A percentile compares a stretch with the other conserved stretches of the same genome.
These are phyloP conservation scores for Linderina pennispora DNA, from an alignment of 192 early-diverging fungal genomes.

Conservation along the genomic window DNA sequence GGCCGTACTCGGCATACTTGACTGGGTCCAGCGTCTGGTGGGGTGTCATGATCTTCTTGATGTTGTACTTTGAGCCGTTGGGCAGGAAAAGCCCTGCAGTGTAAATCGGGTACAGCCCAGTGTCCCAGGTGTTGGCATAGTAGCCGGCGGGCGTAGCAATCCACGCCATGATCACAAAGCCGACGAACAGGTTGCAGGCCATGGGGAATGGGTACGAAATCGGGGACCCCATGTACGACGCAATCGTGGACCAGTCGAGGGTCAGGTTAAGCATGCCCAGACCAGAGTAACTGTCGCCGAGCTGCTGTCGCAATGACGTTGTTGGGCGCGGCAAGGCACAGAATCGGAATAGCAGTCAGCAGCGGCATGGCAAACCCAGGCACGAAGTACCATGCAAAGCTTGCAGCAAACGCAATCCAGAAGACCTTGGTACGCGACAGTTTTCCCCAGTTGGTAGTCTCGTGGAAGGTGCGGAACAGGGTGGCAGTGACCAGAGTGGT, in stretches of 20 bases:
- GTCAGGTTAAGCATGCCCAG: slow-evolving; percentile 53
- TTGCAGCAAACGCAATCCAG: slow-evolving; percentile 8
- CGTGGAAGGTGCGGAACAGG: slow-evolving; percentile 63
- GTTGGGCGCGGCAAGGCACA: slow-evolving; percentile 35
- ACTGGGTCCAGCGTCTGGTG: slow-evolving; percentile 42
- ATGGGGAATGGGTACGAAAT: slow-evolving; percentile 58
- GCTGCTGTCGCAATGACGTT: slow-evolving; percentile 3
- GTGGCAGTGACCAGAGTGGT: slow-evolving; percentile 56
- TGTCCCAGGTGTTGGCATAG: slow-evolving; percentile 50
- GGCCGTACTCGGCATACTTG: slow-evolving; percentile 46
- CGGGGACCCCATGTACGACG: slow-evolving; percentile 36
- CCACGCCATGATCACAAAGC: slow-evolving; percentile 55
- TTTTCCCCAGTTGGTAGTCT: slow-evolving; percentile 16
- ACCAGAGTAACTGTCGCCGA: slow-evolving; percentile 17
- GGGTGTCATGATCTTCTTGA: slow-evolving; percentile 41
- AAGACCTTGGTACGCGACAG: slow-evolving; percentile 36
- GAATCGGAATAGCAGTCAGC: slow-evolving; percentile 45
- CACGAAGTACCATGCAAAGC: slow-evolving; percentile 32
- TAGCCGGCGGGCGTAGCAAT: slow-evolving; percentile 54
- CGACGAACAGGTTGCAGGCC: slow-evolving; percentile 52
- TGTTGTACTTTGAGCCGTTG: slow-evolving; percentile 42
- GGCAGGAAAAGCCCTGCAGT: slow-evolving; percentile 46
- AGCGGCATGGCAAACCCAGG: slow-evolving; percentile 58
- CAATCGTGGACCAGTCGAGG: slow-evolving; percentile 58
- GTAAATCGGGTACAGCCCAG: slow-evolving; percentile 46